Evolutionary conservation across 148 eudicot genomes (phyloP).

Genomic region (Pharnaceum exiguum): DNA sequence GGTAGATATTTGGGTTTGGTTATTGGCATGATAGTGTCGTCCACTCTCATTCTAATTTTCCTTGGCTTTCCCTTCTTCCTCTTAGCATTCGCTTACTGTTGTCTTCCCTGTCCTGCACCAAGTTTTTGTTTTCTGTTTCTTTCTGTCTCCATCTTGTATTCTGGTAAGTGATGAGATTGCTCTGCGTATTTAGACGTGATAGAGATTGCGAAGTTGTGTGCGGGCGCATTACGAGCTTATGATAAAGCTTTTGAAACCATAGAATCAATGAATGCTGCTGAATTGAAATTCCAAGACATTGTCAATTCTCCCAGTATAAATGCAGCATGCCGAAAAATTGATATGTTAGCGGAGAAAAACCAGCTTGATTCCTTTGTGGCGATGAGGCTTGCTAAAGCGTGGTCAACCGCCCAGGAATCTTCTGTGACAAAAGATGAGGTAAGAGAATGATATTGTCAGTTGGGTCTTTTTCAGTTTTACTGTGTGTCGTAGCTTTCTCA

Average conservation of each 20-base stretch:
- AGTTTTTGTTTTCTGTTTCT: neutral
- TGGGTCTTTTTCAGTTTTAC: neutral
- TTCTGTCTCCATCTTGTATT: neutral
- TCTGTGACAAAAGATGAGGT: conserved; percentile 87
- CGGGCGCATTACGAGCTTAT: conserved; percentile 78
- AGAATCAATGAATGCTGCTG: conserved; percentile 73
- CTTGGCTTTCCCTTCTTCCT: too few relatives aligned
- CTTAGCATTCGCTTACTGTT: too few relatives aligned
- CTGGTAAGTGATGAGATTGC: neutral
- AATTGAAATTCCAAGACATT: conserved; percentile 80
- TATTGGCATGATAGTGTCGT: too few relatives aligned
- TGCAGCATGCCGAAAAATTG: conserved; percentile 84
- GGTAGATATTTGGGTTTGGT: too few relatives aligned
- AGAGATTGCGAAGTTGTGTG: conserved; percentile 60
- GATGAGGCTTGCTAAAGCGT: conserved; percentile 83
- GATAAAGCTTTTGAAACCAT: conserved; percentile 74
- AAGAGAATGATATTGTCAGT: conserved; percentile 7
- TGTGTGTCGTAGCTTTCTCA: neutral
- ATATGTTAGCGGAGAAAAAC: conserved; percentile 75
- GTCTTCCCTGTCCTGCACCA: neutral
- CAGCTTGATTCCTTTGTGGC: conserved; percentile 81
- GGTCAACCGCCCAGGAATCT: conserved; percentile 88
- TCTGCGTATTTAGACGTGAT: conserved; percentile 48
- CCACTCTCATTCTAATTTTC: too few relatives aligned
- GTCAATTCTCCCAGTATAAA: conserved; percentile 78